Evolutionary conservation across 2,329 filamentous ascomycete genomes (phyloP).

Genomic region (Colletotrichum destructivum): DNA sequence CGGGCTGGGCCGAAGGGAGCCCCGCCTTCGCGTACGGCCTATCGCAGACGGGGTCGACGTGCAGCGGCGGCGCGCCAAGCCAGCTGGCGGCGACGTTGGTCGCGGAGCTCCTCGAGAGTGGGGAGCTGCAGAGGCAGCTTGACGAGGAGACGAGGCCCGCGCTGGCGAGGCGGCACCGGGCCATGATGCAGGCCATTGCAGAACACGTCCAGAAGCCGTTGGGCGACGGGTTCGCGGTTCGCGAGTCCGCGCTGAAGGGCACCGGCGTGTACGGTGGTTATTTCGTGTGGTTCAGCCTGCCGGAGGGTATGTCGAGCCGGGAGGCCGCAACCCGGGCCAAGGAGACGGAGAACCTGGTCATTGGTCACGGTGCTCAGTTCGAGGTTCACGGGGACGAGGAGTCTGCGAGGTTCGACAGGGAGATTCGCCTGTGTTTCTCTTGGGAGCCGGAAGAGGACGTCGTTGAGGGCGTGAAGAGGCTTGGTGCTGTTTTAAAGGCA

Average conservation of each 20-base stretch:
- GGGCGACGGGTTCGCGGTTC: conserved; percentile 62
- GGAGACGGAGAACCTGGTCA: conserved; percentile 75
- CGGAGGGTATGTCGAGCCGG: conserved; percentile 63
- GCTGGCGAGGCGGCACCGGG: conserved; percentile 61
- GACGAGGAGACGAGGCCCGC: conserved; percentile 59
- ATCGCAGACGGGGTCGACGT: conserved; percentile 67
- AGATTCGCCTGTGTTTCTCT: conserved; percentile 78
- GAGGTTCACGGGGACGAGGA: conserved; percentile 72
- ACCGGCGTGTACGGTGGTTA: conserved; percentile 80
- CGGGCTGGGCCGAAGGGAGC: conserved; percentile 89
- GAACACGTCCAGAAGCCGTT: conserved; percentile 71
- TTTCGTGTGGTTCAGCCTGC: conserved; percentile 85
- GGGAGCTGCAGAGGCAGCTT: conserved; percentile 62
- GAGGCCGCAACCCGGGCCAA: conserved; percentile 71
- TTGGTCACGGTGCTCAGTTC: conserved; percentile 80
- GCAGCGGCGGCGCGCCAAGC: conserved; percentile 71
- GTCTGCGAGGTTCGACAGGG: conserved; percentile 69
- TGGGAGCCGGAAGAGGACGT: conserved; percentile 79
- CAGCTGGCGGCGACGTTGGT: conserved; percentile 69
- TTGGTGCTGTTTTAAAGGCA: conserved; percentile 64
- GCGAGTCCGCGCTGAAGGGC: conserved; percentile 52
- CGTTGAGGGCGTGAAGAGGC: conserved; percentile 76
- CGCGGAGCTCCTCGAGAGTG: conserved; percentile 61
- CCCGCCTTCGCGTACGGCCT: conserved; percentile 67
- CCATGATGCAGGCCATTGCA: conserved; percentile 72